phyloP scores from a whole-genome alignment of 2,329 filamentous ascomycete species.

The Esteya vermicola region DNA sequence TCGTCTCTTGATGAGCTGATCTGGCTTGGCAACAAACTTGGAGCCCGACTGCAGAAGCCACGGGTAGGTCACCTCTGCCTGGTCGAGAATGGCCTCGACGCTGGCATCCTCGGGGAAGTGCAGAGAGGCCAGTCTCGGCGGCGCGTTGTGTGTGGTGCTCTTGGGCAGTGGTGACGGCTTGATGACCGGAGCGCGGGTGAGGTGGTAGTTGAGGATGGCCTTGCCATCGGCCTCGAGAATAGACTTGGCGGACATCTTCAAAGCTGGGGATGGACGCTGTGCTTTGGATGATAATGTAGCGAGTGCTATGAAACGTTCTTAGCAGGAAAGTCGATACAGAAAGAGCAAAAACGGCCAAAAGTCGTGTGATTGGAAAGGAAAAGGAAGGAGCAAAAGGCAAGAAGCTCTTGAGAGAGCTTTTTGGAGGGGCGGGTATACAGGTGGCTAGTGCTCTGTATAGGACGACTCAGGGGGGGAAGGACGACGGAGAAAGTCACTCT shows the following conservation, averaged over 20 bases:
- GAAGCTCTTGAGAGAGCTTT: too few relatives aligned
- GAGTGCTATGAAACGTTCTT: too few relatives aligned
- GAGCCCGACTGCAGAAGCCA: constrained; percentile 74
- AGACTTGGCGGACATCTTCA: constrained; percentile 89
- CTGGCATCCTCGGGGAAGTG: constrained; percentile 83
- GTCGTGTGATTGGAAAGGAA: too few relatives aligned
- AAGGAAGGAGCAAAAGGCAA: too few relatives aligned
- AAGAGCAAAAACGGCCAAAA: too few relatives aligned
- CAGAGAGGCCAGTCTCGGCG: constrained; percentile 79
- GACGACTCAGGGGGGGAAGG: too few relatives aligned
- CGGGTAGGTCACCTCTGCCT: constrained; percentile 92
- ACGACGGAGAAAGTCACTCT: too few relatives aligned
- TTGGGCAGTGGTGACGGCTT: constrained; percentile 88
- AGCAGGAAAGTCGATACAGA: not conserved
- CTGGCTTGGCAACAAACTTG: constrained; percentile 97
- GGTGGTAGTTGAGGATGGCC: constrained; percentile 99
- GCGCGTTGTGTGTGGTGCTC: constrained; percentile 78
- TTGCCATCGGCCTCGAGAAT: constrained; percentile 99
- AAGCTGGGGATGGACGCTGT: not conserved
- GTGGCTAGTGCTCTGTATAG: too few relatives aligned
- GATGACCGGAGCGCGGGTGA: constrained; percentile 92
- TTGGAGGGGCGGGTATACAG: too few relatives aligned
- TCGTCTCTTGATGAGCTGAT: constrained; percentile 99
- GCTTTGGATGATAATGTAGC: too few relatives aligned
- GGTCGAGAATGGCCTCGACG: constrained; percentile 73